Evolutionary conservation across 192 early-diverging fungal genomes (phyloP), one percentile per base, ranked within the genome.

Genomic region (Coemansia sp.): DNA sequence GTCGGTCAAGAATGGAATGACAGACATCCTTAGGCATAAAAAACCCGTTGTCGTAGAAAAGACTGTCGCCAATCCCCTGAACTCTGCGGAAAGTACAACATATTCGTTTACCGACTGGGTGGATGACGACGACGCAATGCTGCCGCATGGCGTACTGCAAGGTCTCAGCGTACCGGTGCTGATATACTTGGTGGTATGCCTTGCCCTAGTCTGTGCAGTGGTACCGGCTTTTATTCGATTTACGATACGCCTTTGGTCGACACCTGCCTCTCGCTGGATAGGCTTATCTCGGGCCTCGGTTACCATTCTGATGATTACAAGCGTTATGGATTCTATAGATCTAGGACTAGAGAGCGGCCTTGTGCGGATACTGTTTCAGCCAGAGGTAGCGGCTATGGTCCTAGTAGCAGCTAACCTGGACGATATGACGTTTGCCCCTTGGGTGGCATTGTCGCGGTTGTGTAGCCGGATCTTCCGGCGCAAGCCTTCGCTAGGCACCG

Each of bases 351-450:
- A 28, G 13, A 31, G 26, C 25, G 1, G 5, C 11, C 13, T 14
- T n/a, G 14, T 6, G 3, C 33, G 26, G 26, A 6, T 13, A 14
- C 7, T 55, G 52, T 28, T 31, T 28, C 23, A 53, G 23, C 52
- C 26, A 6, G 26, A 14, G 52, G 3, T 55, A 2, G 26, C 21
- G 2, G 26, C 14, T 14, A 16, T 16, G 25, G 25, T 13, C n/a
- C 6, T 55, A 12, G 3, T 55, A n/a, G 52, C 28, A 31, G 6
- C 52, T 2, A 28, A 2, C 3, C 21, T 55, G 26, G 52, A 55
- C 52, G 52, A 55, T 16, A 34, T 55, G 52, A n/a, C 52, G 14
- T 55, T 55, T 55, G 28, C 13, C 14, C 52, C 52, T 55, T 55
- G 52, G 52, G 28, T 55, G 28, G 52, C 28, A 16, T 55, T 55